These are phyloP conservation scores for Ophiostoma sp. DNA, from an alignment of 2,329 filamentous ascomycete genomes.

Conservation along the genomic window DNA sequence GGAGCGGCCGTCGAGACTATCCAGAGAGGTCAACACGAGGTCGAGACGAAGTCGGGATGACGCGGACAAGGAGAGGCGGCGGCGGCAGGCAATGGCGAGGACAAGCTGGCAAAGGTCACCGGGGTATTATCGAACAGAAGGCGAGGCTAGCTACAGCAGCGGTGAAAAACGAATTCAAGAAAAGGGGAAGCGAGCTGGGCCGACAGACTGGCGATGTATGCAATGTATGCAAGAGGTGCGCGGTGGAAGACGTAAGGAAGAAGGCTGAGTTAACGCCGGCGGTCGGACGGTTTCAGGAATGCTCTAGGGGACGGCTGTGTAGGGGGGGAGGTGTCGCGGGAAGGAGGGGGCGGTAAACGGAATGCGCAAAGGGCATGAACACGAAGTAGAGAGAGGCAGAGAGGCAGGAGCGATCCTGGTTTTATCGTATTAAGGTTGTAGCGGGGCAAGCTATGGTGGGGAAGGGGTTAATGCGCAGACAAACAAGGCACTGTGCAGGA, in stretches of 20 bases:
- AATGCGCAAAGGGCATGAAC: slow-evolving; percentile 1
- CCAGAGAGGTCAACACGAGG: neutral
- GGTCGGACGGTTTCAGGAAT: slow-evolving; percentile 25
- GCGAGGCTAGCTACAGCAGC: neutral
- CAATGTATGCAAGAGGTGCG: neutral
- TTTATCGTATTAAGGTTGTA: slow-evolving; percentile 22
- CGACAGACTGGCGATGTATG: neutral
- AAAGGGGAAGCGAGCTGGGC: neutral
- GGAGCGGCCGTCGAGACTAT: neutral
- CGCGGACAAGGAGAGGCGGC: neutral
- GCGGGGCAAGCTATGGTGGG: slow-evolving; percentile 24
- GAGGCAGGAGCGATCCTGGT: slow-evolving; percentile 14
- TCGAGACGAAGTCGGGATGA: neutral
- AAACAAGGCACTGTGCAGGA: slow-evolving; percentile 3
- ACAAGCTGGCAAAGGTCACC: neutral
- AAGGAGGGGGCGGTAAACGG: slow-evolving; percentile 14
- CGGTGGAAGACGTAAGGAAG: slow-evolving; percentile 7
- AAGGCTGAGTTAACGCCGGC: slow-evolving; percentile 11
- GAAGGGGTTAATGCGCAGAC: slow-evolving; percentile 11
- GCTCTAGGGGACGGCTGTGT: slow-evolving; percentile 16
- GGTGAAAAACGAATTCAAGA: neutral
- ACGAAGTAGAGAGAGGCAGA: neutral
- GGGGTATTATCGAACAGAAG: neutral
- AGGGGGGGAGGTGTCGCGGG: neutral
- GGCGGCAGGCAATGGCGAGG: neutral